Percentiles rank a stretch among this genome's conserved stretches.
Conservation (phyloP, 108 stramenopile species). For the Nitzschia palea region DNA sequence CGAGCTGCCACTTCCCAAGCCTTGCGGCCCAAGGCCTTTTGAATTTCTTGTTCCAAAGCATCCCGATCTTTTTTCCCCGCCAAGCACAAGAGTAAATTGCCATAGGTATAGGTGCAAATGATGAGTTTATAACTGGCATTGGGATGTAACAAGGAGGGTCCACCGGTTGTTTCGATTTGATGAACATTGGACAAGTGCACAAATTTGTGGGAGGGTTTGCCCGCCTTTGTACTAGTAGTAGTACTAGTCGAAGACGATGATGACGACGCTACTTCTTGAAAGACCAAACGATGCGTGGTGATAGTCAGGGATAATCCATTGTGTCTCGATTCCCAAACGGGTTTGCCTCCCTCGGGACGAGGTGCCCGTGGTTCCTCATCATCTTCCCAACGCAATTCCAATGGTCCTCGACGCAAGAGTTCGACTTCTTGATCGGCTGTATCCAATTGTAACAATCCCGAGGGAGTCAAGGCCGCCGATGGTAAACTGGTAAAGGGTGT, state of each 20-base stretch:
- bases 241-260: no score
- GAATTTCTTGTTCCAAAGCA: conserved; percentile 43
- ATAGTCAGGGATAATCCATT: conserved; percentile 26
- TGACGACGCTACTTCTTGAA: conserved; percentile 43
- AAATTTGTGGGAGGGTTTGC: no score
- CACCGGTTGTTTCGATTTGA: conserved; percentile 38
- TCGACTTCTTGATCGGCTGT: conserved; percentile 62
- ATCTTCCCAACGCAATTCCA: conserved; percentile 58
- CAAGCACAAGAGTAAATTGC: conserved; percentile 65
- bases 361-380: conserved; percentile 49
- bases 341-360: conserved; percentile 4
- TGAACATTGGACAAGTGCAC: conserved; percentile 55
- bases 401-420: conserved; percentile 42
- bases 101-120: conserved; percentile 55
- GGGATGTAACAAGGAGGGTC: conserved; percentile 41
- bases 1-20: conserved; percentile 63
- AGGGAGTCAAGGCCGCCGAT: conserved; percentile 58
- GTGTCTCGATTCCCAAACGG: conserved; percentile 27
- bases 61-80: conserved; percentile 53
- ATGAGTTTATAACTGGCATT: conserved; percentile 46
- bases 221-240: no score
- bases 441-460: conserved; percentile 72
- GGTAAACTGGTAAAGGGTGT: conserved; percentile 76
- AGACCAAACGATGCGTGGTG: conserved; percentile 64
- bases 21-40: conserved; percentile 57